Evolutionary conservation across 2,329 filamentous ascomycete species (phyloP), one percentile per base, ranked within the genome.

Genomic region (Penicillium decumbens): DNA sequence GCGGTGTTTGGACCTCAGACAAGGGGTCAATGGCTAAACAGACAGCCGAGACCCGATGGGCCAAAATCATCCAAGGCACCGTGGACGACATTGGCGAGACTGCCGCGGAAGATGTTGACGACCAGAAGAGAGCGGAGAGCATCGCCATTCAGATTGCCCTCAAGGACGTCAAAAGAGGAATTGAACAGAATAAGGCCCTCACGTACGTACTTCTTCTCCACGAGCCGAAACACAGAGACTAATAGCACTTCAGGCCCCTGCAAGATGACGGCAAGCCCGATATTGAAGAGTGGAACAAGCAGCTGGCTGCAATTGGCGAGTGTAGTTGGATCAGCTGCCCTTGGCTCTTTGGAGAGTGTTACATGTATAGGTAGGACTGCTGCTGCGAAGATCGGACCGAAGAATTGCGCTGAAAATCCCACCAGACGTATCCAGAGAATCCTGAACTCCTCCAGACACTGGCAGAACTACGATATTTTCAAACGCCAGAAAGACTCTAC

Each of bases 401-500:
- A 25, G 39, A 42, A 42, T 37, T 37, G 39, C 3, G 29, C 45
- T 47, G 9, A 47, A 47, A 35, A 24, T 6, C 20, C n/a, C 30
- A 37, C 37, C 24, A 47, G 53, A 39, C 28, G 45, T 37, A 45
- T 59, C 32, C 47, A 56, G 35, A 51, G 49, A 12, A 51, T 55
- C 41, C 44, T 59, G 10, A 50, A 29, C 28, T 50, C 50, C 30
- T 47, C 55, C 7, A 45, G 32, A n/a, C 45, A 47, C 50, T 60
- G 58, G 57, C 41, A 53, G 13, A 52, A 49, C 30, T 57, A 55
- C 49, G 65, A 66, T 54, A 45, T 58, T 20, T 66, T 67, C 51
- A 48, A 49, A n/a, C 43, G 61, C 42, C 57, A 66, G 55, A 63
- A 63, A 57, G 61, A 59, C 53, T 51, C 45, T 47, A 65, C 58